Evolutionary conservation across 352 stramenopile genomes (phyloP).

Genomic region (Phytophthora palmivora): DNA sequence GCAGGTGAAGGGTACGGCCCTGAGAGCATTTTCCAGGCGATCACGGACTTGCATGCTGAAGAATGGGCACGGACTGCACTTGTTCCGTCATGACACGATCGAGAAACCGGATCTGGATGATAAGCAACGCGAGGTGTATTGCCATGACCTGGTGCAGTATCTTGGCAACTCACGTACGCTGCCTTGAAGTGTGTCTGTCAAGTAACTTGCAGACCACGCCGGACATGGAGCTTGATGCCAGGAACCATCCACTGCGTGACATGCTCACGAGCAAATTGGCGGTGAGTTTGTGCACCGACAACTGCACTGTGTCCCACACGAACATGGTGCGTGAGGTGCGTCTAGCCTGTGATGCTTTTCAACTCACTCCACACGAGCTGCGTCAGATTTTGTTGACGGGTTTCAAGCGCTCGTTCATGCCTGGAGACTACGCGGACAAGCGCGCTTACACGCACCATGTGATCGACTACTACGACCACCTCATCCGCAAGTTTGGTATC

Average conservation of each 20-base stretch:
- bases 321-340: conserved; percentile 86
- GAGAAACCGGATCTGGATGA: conserved; percentile 55
- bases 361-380: conserved; percentile 74
- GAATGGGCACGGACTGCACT: conserved; percentile 84
- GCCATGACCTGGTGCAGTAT: conserved; percentile 86
- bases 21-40: conserved; percentile 88
- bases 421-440: conserved; percentile 77
- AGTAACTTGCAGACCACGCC: conserved; percentile 90
- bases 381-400: conserved; percentile 82
- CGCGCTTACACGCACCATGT: conserved; percentile 85
- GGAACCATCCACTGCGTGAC: conserved; percentile 72
- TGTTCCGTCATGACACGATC: conserved; percentile 86
- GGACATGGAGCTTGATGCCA: conserved; percentile 74
- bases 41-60: conserved; percentile 88
- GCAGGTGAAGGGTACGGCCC: conserved; percentile 88
- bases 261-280: conserved; percentile 89
- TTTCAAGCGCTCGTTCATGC: conserved; percentile 90
- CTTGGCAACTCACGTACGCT: conserved; percentile 82
- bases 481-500: conserved; percentile 77
- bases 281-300: conserved; percentile 88
- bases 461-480: conserved; percentile 88
- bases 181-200: conserved; percentile 88
- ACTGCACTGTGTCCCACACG: conserved; percentile 88
- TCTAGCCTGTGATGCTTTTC: conserved; percentile 82
- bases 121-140: conserved; percentile 62